Evolutionary conservation across 1,284 basidiomycete species (phyloP).

Genomic region (Sutorius eximius): DNA sequence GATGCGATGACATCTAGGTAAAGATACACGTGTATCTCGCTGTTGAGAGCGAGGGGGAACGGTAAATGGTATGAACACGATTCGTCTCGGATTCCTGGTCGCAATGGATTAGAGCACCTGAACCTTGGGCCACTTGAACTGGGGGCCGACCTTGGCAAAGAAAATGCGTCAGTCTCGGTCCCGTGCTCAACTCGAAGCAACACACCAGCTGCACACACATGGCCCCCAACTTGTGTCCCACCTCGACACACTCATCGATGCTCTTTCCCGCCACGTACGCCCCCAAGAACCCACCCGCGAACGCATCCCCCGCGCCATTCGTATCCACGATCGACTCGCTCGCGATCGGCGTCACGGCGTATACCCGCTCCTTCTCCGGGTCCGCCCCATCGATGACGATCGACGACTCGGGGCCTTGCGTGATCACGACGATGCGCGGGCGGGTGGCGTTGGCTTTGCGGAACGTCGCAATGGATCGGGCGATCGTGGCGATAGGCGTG

Average conservation of each 20-base stretch:
- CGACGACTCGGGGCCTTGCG: slow-evolving; percentile 85
- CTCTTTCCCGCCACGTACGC: slow-evolving; percentile 81
- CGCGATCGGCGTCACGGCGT: slow-evolving; percentile 62
- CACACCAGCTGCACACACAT: slow-evolving; percentile 88
- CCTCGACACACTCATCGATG: slow-evolving; percentile 78
- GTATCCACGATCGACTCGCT: slow-evolving; percentile 89
- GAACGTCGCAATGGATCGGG: slow-evolving; percentile 67
- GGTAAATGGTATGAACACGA: slow-evolving; percentile 5
- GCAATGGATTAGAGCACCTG: slow-evolving; percentile 49
- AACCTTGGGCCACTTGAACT: slow-evolving; percentile 79
- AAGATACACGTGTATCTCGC: slow-evolving; percentile 33
- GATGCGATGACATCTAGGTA: slow-evolving; percentile 23
- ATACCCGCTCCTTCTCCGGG: slow-evolving; percentile 55
- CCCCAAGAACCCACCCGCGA: slow-evolving; percentile 96
- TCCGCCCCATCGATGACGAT: slow-evolving; percentile 70
- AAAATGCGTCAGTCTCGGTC: background rate
- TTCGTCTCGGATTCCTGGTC: background rate
- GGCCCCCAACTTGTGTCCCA: slow-evolving; percentile 86
- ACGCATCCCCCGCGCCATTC: slow-evolving; percentile 99
- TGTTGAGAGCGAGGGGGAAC: slow-evolving; percentile 43
- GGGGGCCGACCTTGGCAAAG: slow-evolving; percentile 58
- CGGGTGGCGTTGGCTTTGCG: slow-evolving; percentile 72
- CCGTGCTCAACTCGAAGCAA: background rate
- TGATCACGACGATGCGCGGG: slow-evolving; percentile 87
- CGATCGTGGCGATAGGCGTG: slow-evolving; percentile 56